These are phyloP conservation scores for Aspergillus panamensis DNA, from an alignment of 495 filamentous ascomycete genomes.

Conservation along the genomic window DNA sequence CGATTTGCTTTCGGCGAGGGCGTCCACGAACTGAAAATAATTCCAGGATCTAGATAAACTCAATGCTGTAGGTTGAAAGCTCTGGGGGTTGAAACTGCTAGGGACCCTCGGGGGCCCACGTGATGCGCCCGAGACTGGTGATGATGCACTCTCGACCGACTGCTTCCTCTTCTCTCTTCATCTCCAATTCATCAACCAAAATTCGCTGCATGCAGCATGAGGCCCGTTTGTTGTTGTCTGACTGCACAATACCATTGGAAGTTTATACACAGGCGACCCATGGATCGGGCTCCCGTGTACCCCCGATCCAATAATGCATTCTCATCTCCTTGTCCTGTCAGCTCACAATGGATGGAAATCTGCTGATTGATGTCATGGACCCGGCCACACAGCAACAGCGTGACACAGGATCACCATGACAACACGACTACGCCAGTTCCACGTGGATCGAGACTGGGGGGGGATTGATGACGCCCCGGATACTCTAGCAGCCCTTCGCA, in stretches of 20 bases:
- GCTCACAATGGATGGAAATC: neutral
- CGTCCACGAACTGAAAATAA: too few species aligned
- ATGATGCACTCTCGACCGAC: neutral
- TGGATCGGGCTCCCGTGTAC: slow-evolving; percentile 1
- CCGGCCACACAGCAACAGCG: neutral
- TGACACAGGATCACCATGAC: slow-evolving; percentile 18
- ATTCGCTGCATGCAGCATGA: neutral
- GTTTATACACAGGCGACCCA: neutral
- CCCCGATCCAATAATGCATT: slow-evolving; percentile 6
- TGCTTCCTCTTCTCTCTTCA: neutral
- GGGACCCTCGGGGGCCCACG: neutral
- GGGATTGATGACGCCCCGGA: slow-evolving; percentile 4
- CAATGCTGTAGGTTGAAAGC: too few species aligned
- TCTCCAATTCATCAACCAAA: neutral
- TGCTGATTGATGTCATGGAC: slow-evolving; percentile 23
- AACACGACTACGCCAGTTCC: slow-evolving; percentile 22
- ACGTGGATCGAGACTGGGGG: slow-evolving; percentile 4
- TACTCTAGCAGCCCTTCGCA: neutral
- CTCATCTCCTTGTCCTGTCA: slow-evolving; percentile 5
- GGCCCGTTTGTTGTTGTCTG: neutral
- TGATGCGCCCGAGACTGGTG: neutral
- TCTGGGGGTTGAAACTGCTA: neutral
- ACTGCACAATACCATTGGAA: neutral
- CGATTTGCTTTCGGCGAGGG: too few species aligned
- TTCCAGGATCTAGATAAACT: too few species aligned